Percentiles rank a stretch among this genome's conserved stretches.
These are phyloP conservation scores for Sugiyamaella smithiae DNA, from an alignment of 805 yeast genomes.

Conservation along the genomic window DNA sequence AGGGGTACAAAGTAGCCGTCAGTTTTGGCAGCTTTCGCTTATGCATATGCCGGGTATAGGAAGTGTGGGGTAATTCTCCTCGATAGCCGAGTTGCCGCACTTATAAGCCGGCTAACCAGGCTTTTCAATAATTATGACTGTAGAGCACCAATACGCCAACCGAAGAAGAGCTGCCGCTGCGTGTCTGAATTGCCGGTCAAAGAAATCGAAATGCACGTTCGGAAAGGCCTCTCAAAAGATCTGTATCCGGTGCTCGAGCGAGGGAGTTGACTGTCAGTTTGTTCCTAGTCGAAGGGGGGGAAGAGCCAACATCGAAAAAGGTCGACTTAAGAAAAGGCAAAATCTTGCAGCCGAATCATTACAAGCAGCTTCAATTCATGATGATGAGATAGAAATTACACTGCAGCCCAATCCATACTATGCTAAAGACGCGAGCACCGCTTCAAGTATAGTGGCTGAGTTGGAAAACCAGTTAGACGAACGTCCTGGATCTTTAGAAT, in stretches of 20 bases:
- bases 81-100: background rate
- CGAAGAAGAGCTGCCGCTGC: constrained; percentile 66
- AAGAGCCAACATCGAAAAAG: constrained; percentile 5
- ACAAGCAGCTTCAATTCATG: too few species aligned
- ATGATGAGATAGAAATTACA: too few species aligned
- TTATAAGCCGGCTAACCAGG: background rate
- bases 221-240: constrained; percentile 34
- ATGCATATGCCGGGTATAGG: background rate
- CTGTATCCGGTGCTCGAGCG: constrained; percentile 79
- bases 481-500: too few species aligned
- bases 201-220: constrained; percentile 49
- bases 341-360: background rate
- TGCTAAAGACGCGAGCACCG: background rate
- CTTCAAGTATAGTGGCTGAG: too few species aligned
- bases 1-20: too few species aligned
- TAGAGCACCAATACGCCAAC: constrained; percentile 29
- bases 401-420: background rate
- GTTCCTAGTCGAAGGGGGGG: constrained; percentile 52
- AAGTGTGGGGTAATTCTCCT: background rate
- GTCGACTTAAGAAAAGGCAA: constrained; percentile 27
- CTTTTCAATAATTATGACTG: background rate
- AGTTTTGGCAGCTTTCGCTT: too few species aligned
- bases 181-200: constrained; percentile 75
- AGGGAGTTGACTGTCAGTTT: constrained; percentile 73
- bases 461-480: too few species aligned